Percentiles rank a stretch among this genome's conserved stretches.
Conservation (phyloP, 192 early-diverging fungal genomes). For the Oehlia diaphana region DNA sequence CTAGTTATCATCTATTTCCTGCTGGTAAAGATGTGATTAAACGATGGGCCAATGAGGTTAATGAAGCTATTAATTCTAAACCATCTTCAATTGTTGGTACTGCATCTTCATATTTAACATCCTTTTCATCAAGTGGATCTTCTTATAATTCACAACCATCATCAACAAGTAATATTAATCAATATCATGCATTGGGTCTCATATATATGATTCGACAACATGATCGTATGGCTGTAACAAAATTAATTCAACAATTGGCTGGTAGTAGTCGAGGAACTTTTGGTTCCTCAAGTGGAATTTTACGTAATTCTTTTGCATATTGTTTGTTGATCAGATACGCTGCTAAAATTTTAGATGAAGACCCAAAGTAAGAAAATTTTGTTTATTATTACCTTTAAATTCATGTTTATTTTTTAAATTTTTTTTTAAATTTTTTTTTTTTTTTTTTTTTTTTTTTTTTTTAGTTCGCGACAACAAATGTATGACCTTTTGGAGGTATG, state of each 20-base stretch:
- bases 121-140: conserved; percentile 44
- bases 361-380: conserved; percentile 51
- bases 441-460: background rate
- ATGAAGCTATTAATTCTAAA: conserved; percentile 91
- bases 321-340: conserved; percentile 94
- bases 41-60: conserved; percentile 96
- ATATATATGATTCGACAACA: conserved; percentile 94
- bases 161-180: conserved; percentile 81
- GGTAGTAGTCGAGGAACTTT: conserved; percentile 46
- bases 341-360: conserved; percentile 82
- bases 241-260: conserved; percentile 89
- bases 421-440: background rate
- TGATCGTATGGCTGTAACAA: conserved; percentile 97
- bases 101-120: conserved; percentile 54
- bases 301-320: conserved; percentile 86
- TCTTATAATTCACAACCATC: conserved; percentile 39
- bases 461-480: conserved; percentile 61
- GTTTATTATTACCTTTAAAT: background rate
- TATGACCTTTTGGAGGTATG: conserved; percentile 87
- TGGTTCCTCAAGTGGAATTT: conserved; percentile 48
- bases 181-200: conserved; percentile 98
- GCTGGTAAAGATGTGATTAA: conserved; percentile 89
- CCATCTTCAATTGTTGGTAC: conserved; percentile 51
- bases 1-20: conserved; percentile 81
- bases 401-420: background rate